Evolutionary conservation across 768 basidiomycete species (phyloP).

Genomic region (Auriscalpium vulgare): DNA sequence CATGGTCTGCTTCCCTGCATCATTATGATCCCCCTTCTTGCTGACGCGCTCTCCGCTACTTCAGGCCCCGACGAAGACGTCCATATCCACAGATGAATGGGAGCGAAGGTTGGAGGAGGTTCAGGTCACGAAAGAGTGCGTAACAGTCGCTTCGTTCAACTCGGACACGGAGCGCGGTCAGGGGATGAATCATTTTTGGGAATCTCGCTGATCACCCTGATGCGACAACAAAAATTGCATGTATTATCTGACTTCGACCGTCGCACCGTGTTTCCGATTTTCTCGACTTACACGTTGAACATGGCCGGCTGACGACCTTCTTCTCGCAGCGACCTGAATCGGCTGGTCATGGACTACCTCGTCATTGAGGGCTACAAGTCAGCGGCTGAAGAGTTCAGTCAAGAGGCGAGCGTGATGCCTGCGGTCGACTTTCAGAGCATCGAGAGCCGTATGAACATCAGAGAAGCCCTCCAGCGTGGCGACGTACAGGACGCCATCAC

Average conservation of each 20-base stretch:
- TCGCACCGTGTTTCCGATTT: slow-evolving; percentile 21
- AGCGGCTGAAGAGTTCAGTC: slow-evolving; percentile 90
- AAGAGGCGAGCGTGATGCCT: slow-evolving; percentile 70
- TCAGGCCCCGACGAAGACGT: slow-evolving; percentile 38
- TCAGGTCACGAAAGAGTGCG: slow-evolving; percentile 84
- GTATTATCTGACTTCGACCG: slow-evolving; percentile 69
- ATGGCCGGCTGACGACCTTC: slow-evolving; percentile 7
- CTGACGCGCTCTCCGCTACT: not conserved
- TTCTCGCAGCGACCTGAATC: slow-evolving; percentile 75
- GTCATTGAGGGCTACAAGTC: slow-evolving; percentile 96
- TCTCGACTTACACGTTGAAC: slow-evolving; percentile 16
- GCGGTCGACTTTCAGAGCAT: slow-evolving; percentile 88
- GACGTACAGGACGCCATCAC: slow-evolving; percentile 94
- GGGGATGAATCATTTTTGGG: slow-evolving; percentile 80
- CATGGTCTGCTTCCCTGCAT: slow-evolving; percentile 17
- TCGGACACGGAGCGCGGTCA: slow-evolving; percentile 16
- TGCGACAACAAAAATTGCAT: slow-evolving; percentile 66
- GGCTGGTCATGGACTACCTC: slow-evolving; percentile 94
- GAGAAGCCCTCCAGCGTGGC: slow-evolving; percentile 88
- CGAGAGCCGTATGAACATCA: slow-evolving; percentile 89
- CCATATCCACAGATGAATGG: slow-evolving; percentile 81
- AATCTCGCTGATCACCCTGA: slow-evolving; percentile 96
- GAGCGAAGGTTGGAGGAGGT: slow-evolving; percentile 76
- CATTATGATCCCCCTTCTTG: not conserved
- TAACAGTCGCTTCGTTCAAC: slow-evolving; percentile 20